Evolutionary conservation across 805 yeast genomes (phyloP).

Genomic region (Kodamaea leandrae): DNA sequence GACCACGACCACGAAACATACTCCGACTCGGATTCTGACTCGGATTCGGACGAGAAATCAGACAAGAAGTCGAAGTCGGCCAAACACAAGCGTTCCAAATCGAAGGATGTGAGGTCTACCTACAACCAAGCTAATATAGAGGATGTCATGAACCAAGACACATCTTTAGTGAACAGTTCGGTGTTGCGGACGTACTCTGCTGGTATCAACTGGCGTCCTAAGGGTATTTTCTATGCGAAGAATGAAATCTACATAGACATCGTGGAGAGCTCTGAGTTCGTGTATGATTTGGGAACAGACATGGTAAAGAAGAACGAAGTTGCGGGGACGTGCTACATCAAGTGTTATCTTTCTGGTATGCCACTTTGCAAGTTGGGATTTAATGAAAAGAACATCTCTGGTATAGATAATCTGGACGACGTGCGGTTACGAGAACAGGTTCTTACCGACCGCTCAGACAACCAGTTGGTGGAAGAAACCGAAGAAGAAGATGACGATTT

Average conservation of each 20-base stretch:
- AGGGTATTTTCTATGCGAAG: slow-evolving; percentile 44
- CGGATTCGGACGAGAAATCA: background rate
- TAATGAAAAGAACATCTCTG: slow-evolving; percentile 37
- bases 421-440: slow-evolving; percentile 13
- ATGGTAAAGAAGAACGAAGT: slow-evolving; percentile 32
- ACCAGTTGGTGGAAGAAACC: slow-evolving; percentile 10
- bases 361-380: slow-evolving; percentile 42
- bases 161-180: slow-evolving; percentile 53
- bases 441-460: slow-evolving; percentile 12
- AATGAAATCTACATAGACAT: slow-evolving; percentile 44
- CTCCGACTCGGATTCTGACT: slow-evolving; percentile 10
- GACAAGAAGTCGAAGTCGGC: slow-evolving; percentile 11
- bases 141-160: slow-evolving; percentile 26
- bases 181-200: slow-evolving; percentile 75
- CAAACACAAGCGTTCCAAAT: slow-evolving; percentile 12
- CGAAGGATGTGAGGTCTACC: slow-evolving; percentile 31
- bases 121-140: slow-evolving; percentile 37
- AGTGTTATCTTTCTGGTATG: slow-evolving; percentile 45
- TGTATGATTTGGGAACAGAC: slow-evolving; percentile 30
- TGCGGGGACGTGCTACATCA: slow-evolving; percentile 33
- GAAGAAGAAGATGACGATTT: background rate
- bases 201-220: slow-evolving; percentile 45
- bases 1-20: slow-evolving; percentile 13
- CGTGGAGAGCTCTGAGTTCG: slow-evolving; percentile 38
- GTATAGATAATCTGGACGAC: slow-evolving; percentile 22